A percentile compares a stretch with the other conserved stretches of the same genome.
phyloP scores from a whole-genome alignment of 2,329 filamentous ascomycete genomes.

The Fusarium hostae region DNA sequence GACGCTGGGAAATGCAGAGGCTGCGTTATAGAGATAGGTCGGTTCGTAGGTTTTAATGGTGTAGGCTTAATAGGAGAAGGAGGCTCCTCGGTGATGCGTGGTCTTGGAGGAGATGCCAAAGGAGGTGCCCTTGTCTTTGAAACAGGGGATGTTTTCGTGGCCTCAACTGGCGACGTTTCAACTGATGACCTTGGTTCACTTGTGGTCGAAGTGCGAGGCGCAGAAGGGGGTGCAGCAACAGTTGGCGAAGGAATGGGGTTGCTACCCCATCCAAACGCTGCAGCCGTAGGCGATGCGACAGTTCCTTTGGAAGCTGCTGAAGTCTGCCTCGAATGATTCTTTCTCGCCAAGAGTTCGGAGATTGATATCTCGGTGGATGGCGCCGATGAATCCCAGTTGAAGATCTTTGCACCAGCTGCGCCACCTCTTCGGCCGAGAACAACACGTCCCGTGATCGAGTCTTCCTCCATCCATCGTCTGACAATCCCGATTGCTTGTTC shows the following conservation, averaged over 20 bases:
- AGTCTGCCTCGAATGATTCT: slow-evolving; percentile 41
- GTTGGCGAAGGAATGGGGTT: slow-evolving; percentile 31
- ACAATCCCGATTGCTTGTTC: slow-evolving; percentile 67
- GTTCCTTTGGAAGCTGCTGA: slow-evolving; percentile 42
- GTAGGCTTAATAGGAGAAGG: slow-evolving; percentile 28
- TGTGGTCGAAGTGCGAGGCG: slow-evolving; percentile 8
- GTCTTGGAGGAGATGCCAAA: slow-evolving; percentile 3
- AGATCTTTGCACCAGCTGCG: slow-evolving; percentile 60
- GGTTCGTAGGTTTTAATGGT: slow-evolving; percentile 30
- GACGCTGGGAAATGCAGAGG: slow-evolving; percentile 30
- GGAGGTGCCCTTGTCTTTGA: neutral
- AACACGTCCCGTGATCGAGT: slow-evolving; percentile 65
- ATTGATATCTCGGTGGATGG: slow-evolving; percentile 63
- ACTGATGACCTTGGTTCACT: slow-evolving; percentile 14
- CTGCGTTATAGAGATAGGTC: slow-evolving; percentile 34
- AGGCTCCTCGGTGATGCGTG: slow-evolving; percentile 18
- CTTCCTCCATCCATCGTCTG: slow-evolving; percentile 73
- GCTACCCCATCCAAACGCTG: slow-evolving; percentile 49
- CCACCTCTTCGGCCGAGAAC: slow-evolving; percentile 52
- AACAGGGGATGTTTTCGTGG: slow-evolving; percentile 15
- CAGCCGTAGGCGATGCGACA: slow-evolving; percentile 41
- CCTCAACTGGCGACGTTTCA: slow-evolving; percentile 19
- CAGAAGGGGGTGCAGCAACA: slow-evolving; percentile 29
- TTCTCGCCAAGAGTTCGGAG: slow-evolving; percentile 49
- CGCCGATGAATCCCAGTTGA: slow-evolving; percentile 69